Evolutionary conservation across 495 filamentous ascomycete species (phyloP), one percentile per base, ranked within the genome.

Genomic region (Penicillium steckii): DNA sequence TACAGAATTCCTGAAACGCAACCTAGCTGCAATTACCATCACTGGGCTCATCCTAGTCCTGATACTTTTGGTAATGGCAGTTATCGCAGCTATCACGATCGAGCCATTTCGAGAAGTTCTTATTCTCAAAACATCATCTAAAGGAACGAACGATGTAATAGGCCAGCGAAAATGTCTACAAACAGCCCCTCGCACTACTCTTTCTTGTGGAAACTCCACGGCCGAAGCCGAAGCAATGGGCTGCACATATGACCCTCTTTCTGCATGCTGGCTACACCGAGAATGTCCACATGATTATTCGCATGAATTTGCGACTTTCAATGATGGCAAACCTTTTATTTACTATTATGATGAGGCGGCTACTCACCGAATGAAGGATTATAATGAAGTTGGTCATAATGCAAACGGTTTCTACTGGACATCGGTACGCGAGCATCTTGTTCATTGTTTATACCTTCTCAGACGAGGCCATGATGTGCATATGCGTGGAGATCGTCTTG

Each of bases 401-500:
- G 43, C 27, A 6, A 50, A 44, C 19, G 45, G 45, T 8, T 43
- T 35, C 27, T 57, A 57, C 18, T 57, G 54, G 54, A 57, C 54
- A 24, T 43, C 43, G 10, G 38, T 53, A 4, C 54, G 54, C 8
- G 54, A 57, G 18, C 54, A 57, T 19, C 27, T 57, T 12, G 54
- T 57, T 18, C 54, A 57, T 37, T 57, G 54, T 30, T 29, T 57
- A 22, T 57, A 57, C 44, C 49, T 57, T 6, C 27, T 57, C 21
- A 44, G 54, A 13, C 37, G 54, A 10, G 54, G 54, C 0, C 54
- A 57, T 7, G 54, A 57, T 29, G 49, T 57, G 10, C 54, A 57
- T 10, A 53, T 57, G 54, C 48, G 54, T 22, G 54, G 54, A 3
- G 54, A 40, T 48, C 54, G 49, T 5, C 37, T 57, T 21, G 54